Base-by-base conservation (phyloP, 768 basidiomycete genomes). In the Lactifluus volemus region DNA sequence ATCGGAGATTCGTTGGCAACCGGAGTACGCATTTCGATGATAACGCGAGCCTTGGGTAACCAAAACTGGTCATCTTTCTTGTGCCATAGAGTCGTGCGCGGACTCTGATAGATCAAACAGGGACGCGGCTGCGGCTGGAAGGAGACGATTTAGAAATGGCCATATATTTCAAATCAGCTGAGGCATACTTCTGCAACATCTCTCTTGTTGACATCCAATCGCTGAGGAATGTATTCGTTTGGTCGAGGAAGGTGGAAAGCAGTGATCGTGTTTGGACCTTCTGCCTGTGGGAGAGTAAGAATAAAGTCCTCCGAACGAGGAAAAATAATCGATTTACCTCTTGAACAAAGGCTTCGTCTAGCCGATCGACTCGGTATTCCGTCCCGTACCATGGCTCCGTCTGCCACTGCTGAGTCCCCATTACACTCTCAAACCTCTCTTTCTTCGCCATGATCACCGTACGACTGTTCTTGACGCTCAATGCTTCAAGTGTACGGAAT, bases 11-110 rank as follows among this genome's bases (percentile, higher is more conserved):
- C 69, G 65, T 83, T 84, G 19, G 80, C 81, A 53, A 79, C 56
- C 5, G 84, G 82, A 60, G 88, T 89, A 67, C 87, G 81, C 49
- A 95, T 75, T 65, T 89, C 83, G 56, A 98, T 78, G 58, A 86
- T 74, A 21, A 88, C 80, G 63, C 83, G 80, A 2, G 93, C 92
- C 69, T 90, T 92, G 0, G 97, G 97, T 10, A 96, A 84, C 89
- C 92, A 96, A 77, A 97, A 99, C 62, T 79, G 82, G 72, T 99
- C 96, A 70, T 99, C 97, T 70, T 94, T 94, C 78, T 99, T 99
- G 74, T 94, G 84, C 95, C 96, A 99, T 3, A 98, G 74, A 12
- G 85, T 80, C 4, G 86, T 88, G 30, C 86, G 67, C 0, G 81
- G 74, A 0, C 84, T 89, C 71, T 94, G 81, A 36, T 82, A 76